These are phyloP conservation scores for Debaryomyces maramus DNA, from an alignment of 805 yeast genomes.

Conservation along the genomic window DNA sequence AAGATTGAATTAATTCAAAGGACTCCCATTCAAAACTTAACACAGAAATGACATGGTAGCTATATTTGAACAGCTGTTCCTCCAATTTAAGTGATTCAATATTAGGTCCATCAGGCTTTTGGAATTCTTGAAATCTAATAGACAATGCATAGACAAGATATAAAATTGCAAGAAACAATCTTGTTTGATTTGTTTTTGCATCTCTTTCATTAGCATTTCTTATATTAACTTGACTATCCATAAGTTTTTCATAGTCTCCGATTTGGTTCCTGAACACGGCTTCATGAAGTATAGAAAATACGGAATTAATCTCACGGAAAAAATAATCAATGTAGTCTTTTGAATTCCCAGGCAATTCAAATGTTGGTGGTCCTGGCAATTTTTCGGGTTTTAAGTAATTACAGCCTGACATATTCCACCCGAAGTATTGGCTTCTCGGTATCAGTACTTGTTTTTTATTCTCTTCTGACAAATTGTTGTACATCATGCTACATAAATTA, in stretches of 20 bases:
- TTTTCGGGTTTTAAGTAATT: constrained; percentile 42
- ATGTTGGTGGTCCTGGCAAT: constrained; percentile 34
- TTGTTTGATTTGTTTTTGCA: constrained; percentile 34
- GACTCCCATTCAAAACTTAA: constrained; percentile 44
- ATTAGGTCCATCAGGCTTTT: constrained; percentile 27
- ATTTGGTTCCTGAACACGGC: constrained; percentile 53
- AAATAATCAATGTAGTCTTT: constrained; percentile 37
- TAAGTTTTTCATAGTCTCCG: constrained; percentile 25
- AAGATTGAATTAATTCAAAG: constrained; percentile 42
- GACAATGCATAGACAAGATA: constrained; percentile 50
- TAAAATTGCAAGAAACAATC: constrained; percentile 53
- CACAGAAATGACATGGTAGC: constrained; percentile 29
- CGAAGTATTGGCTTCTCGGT: constrained; percentile 62
- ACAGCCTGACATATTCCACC: constrained; percentile 66
- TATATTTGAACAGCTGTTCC: constrained; percentile 34
- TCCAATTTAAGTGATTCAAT: constrained; percentile 28
- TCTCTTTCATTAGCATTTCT: constrained; percentile 19
- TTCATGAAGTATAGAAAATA: constrained; percentile 54
- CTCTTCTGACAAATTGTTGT: constrained; percentile 32
- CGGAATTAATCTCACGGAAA: constrained; percentile 52
- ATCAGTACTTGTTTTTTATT: constrained; percentile 34
- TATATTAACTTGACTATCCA: constrained; percentile 8
- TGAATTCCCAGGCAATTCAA: constrained; percentile 10
- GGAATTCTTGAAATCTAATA: constrained; percentile 50
- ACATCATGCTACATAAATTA: constrained; percentile 37